Percentiles rank a stretch among this genome's conserved stretches.
Evolutionary conservation across 23 red algal species (phyloP).

Genomic region (Agarophyton chilense): DNA sequence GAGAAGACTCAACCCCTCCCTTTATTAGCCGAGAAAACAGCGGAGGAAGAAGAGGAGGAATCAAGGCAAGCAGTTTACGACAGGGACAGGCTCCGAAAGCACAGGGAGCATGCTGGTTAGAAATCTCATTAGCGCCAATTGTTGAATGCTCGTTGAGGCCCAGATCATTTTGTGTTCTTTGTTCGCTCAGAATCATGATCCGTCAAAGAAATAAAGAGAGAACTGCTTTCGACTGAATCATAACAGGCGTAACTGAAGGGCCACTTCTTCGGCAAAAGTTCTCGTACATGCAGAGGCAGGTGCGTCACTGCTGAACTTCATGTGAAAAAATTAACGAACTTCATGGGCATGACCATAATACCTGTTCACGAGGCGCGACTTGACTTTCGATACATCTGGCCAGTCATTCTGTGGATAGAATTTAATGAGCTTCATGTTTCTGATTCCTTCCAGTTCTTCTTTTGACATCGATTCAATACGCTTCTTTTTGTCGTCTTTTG

Average conservation of each 20-base stretch:
- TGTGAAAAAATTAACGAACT: conserved; percentile 20
- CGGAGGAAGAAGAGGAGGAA: conserved; percentile 67
- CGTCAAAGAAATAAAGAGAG: not conserved
- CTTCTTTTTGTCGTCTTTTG: conserved; percentile 46
- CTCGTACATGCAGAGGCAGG: not conserved
- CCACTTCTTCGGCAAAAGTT: not conserved
- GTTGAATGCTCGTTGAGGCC: not conserved
- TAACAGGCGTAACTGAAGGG: not conserved
- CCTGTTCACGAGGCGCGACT: conserved; percentile 86
- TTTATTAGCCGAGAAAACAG: conserved; percentile 57
- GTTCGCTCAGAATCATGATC: not conserved
- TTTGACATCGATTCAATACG: conserved; percentile 66
- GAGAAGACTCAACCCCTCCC: conserved; percentile 48
- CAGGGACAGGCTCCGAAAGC: conserved; percentile 51
- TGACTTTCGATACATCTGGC: conserved; percentile 85
- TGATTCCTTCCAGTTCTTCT: conserved; percentile 78
- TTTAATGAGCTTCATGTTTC: conserved; percentile 82
- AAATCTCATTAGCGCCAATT: not conserved
- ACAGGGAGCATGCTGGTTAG: not conserved
- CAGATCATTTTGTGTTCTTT: not conserved
- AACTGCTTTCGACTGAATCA: not conserved
- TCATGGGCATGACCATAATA: conserved; percentile 95
- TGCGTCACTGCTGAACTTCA: not conserved
- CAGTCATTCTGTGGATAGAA: conserved; percentile 91
- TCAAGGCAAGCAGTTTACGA: conserved; percentile 60